phyloP scores from a whole-genome alignment of 139 green algal species.

The Picochlorum sp. region DNA sequence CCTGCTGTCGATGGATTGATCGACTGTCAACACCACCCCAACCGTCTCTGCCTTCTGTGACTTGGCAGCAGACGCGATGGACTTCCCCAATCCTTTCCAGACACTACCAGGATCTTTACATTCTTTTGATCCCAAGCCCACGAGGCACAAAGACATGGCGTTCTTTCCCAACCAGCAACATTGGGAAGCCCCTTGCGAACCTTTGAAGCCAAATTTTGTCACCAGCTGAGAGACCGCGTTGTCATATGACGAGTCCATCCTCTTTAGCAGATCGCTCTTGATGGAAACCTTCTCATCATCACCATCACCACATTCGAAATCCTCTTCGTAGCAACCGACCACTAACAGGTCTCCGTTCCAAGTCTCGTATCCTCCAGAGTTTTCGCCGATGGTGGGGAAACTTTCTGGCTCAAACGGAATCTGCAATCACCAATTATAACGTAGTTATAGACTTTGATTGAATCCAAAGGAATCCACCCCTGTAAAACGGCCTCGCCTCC shows the following conservation, averaged over 20 bases:
- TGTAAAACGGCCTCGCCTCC: too few relatives aligned
- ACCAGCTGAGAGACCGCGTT: conserved; percentile 52
- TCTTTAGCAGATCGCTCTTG: background rate
- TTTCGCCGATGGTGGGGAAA: background rate
- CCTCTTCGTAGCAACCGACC: conserved; percentile 58
- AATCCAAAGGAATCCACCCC: too few relatives aligned
- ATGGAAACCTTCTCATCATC: background rate
- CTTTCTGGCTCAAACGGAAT: conserved; percentile 15
- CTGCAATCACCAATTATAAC: conserved; percentile 9
- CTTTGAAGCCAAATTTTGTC: conserved; percentile 58
- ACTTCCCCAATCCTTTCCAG: conserved; percentile 48
- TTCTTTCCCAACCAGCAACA: conserved; percentile 10
- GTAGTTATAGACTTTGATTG: too few relatives aligned
- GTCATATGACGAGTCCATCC: conserved; percentile 37
- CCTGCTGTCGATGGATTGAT: conserved; percentile 1
- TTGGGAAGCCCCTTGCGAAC: conserved; percentile 38
- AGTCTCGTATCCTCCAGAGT: background rate
- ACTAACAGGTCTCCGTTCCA: conserved; percentile 63
- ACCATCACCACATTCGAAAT: conserved; percentile 27
- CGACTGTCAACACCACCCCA: conserved; percentile 31
- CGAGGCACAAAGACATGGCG: conserved; percentile 40
- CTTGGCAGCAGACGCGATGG: conserved; percentile 47
- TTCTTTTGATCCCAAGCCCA: conserved; percentile 59
- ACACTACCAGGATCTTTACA: conserved; percentile 25
- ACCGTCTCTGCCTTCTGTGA: conserved; percentile 36